A percentile compares a stretch with the other conserved stretches of the same genome.
Evolutionary conservation across 1,284 basidiomycete species (phyloP).

Genomic region (Sphagnurus paluster): DNA sequence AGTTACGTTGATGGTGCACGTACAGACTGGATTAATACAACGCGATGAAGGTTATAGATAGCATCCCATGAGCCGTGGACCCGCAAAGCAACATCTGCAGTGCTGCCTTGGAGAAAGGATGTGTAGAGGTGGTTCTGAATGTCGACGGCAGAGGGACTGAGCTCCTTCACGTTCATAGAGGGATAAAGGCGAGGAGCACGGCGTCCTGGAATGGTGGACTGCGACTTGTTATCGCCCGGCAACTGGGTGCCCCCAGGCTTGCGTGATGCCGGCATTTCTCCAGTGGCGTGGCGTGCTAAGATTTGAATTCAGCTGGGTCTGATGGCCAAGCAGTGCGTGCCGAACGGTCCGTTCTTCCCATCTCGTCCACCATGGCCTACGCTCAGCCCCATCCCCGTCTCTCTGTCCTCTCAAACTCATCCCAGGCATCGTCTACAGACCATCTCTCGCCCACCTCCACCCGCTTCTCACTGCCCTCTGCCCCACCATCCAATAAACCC

Average conservation of each 20-base stretch:
- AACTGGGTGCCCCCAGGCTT: constrained; percentile 1
- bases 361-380: constrained; percentile 46
- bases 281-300: not conserved
- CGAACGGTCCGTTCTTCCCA: constrained; percentile 12
- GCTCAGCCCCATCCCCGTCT: constrained; percentile 65
- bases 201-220: constrained; percentile 18
- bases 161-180: constrained; percentile 29
- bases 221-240: not conserved
- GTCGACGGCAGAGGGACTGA: constrained; percentile 40
- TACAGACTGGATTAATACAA: constrained; percentile 85
- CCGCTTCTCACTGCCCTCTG: constrained; percentile 67
- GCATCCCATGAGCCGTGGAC: constrained; percentile 75
- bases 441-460: constrained; percentile 65
- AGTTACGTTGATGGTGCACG: constrained; percentile 24
- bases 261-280: constrained; percentile 10
- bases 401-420: constrained; percentile 67
- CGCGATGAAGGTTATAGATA: constrained; percentile 76
- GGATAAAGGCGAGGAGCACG: constrained; percentile 4
- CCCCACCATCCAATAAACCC: constrained; percentile 42
- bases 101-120: constrained; percentile 70
- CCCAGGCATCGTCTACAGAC: constrained; percentile 62
- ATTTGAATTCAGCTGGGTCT: not conserved
- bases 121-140: constrained; percentile 75
- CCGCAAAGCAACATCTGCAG: constrained; percentile 75
- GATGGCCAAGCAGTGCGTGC: constrained; percentile 10